Evolutionary conservation across 257 asterid species (phyloP).

Genomic region (Solanum corneliomulleri): DNA sequence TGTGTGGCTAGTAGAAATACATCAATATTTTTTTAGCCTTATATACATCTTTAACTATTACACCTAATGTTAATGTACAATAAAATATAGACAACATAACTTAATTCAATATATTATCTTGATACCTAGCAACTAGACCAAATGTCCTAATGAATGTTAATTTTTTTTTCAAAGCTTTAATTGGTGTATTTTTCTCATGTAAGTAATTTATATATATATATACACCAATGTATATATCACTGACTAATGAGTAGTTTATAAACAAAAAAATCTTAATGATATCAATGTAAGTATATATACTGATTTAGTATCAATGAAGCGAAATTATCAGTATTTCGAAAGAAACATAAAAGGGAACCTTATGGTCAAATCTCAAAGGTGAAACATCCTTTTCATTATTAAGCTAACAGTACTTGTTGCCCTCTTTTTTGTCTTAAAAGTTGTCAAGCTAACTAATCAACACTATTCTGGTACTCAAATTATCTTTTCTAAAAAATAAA

Average conservation of each 20-base stretch:
- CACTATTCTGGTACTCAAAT: neutral
- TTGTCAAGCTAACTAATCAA: neutral
- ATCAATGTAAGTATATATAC: too few relatives aligned
- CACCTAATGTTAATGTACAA: neutral
- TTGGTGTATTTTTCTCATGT: neutral
- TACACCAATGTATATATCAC: too few relatives aligned
- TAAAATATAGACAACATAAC: neutral
- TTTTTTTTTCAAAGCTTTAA: neutral
- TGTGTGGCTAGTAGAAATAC: neutral
- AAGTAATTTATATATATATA: neutral
- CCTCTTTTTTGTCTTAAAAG: neutral
- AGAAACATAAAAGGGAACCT: neutral
- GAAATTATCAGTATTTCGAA: neutral
- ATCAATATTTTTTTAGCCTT: neutral
- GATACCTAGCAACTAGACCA: neutral
- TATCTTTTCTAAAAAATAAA: neutral
- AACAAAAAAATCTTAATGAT: too few relatives aligned
- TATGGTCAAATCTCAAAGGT: neutral
- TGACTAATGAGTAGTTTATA: too few relatives aligned
- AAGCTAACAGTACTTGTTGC: neutral
- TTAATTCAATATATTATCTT: neutral
- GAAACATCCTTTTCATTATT: neutral
- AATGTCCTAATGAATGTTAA: neutral
- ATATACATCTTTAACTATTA: neutral
- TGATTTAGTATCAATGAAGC: too few relatives aligned